phyloP scores from a whole-genome alignment of 2,329 filamentous ascomycete genomes.

The Phaeoacremonium minimum region DNA sequence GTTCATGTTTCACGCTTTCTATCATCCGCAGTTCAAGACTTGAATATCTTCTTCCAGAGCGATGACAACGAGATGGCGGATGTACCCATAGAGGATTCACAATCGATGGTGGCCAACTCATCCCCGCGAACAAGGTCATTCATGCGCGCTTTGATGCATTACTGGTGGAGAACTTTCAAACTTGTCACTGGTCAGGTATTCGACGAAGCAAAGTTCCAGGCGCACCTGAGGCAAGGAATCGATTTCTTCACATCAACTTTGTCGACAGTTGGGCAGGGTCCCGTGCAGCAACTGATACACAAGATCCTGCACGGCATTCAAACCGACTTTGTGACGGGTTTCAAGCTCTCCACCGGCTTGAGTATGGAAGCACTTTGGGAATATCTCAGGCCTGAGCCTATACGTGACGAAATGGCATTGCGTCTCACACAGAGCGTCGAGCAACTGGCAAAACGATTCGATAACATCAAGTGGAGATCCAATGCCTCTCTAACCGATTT shows the following conservation, averaged over 20 bases:
- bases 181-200: conserved; percentile 42
- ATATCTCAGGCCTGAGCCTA: conserved; percentile 59
- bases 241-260: conserved; percentile 33
- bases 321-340: conserved; percentile 61
- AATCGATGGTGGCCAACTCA: too few species aligned
- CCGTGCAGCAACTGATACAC: conserved; percentile 31
- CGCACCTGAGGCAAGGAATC: conserved; percentile 51
- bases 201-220: conserved; percentile 61
- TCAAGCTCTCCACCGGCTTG: conserved; percentile 69
- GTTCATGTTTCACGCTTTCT: conserved; percentile 49
- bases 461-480: conserved; percentile 55
- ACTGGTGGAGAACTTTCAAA: conserved; percentile 49
- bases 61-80: too few species aligned
- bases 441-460: conserved; percentile 54
- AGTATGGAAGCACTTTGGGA: conserved; percentile 81
- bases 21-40: conserved; percentile 29
- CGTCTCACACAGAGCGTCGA: conserved; percentile 47
- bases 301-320: conserved; percentile 37
- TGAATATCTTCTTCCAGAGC: too few species aligned
- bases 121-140: conserved; percentile 23
- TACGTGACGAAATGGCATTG: conserved; percentile 40
- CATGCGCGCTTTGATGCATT: conserved; percentile 40
- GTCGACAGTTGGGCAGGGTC: conserved; percentile 14
- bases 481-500: conserved; percentile 47
- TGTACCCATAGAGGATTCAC: too few species aligned